phyloP scores from a whole-genome alignment of 1,139 yeast genomes.

The Diutina neorugosa region DNA sequence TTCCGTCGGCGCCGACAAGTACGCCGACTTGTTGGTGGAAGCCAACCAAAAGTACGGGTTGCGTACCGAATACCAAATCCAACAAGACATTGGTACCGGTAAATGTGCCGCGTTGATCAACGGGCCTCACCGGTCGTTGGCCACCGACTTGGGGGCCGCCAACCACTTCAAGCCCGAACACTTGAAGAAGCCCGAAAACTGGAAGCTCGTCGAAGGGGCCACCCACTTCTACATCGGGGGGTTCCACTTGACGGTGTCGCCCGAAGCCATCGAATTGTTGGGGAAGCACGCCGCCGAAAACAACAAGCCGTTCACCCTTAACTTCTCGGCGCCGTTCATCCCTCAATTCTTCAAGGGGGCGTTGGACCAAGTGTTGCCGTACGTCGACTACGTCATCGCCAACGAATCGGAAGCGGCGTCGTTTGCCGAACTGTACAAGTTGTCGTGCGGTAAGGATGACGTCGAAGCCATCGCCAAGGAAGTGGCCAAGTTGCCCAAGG shows the following conservation, averaged over 20 bases:
- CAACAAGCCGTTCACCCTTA: conserved; percentile 75
- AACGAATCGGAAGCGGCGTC: conserved; percentile 97
- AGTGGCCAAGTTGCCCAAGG: conserved; percentile 74
- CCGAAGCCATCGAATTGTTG: conserved; percentile 79
- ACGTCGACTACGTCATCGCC: conserved; percentile 86
- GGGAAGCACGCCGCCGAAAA: conserved; percentile 85
- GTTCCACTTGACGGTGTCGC: conserved; percentile 95
- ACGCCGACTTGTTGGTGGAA: conserved; percentile 64
- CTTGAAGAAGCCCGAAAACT: conserved; percentile 79
- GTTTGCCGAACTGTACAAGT: conserved; percentile 75
- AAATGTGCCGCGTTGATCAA: conserved; percentile 95
- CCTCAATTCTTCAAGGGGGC: conserved; percentile 93
- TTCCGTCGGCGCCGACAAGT: conserved; percentile 87
- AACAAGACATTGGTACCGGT: conserved; percentile 73
- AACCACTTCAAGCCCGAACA: conserved; percentile 90
- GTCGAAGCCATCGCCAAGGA: conserved; percentile 62
- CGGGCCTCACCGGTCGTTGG: conserved; percentile 83
- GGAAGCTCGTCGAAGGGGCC: conserved; percentile 77
- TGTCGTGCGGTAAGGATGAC: conserved; percentile 40
- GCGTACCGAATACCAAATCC: conserved; percentile 73
- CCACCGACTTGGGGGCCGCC: conserved; percentile 95
- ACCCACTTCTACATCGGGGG: conserved; percentile 89
- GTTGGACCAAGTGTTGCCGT: conserved; percentile 67
- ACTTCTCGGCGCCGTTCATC: conserved; percentile 94
- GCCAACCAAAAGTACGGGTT: conserved; percentile 89